A percentile compares a stretch with the other conserved stretches of the same genome.
phyloP scores from a whole-genome alignment of 305 asterid species.

The Fraxinus paxiana region DNA sequence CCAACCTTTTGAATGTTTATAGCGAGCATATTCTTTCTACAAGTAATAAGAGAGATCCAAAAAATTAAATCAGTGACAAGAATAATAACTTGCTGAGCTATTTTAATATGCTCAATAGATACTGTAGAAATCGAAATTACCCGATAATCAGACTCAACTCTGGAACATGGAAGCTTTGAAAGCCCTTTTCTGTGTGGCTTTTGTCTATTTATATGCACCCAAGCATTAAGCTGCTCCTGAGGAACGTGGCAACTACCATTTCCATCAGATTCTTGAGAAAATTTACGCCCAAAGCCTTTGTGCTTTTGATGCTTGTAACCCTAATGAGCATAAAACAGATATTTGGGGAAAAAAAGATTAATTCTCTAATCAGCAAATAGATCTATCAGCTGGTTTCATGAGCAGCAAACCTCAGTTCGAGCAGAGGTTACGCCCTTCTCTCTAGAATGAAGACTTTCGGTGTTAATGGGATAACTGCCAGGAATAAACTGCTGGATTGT shows the following conservation, averaged over 20 bases:
- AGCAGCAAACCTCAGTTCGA: slow-evolving; percentile 54
- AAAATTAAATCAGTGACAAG: slow-evolving; percentile 9
- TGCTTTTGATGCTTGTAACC: slow-evolving; percentile 55
- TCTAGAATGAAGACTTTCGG: slow-evolving; percentile 30
- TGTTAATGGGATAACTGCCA: slow-evolving; percentile 17
- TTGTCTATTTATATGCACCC: slow-evolving; percentile 54
- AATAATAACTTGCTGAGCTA: slow-evolving; percentile 13
- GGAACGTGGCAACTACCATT: slow-evolving; percentile 50
- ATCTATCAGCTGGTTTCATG: slow-evolving; percentile 16
- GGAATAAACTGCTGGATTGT: slow-evolving; percentile 18
- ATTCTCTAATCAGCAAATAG: slow-evolving; percentile 8
- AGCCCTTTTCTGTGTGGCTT: slow-evolving; percentile 37
- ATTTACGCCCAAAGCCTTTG: slow-evolving; percentile 38
- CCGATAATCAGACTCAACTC: slow-evolving; percentile 48
- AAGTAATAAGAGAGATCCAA: slow-evolving; percentile 17
- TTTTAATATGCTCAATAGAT: slow-evolving; percentile 4
- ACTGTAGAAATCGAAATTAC: slow-evolving; percentile 26
- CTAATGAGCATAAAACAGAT: slow-evolving; percentile 32
- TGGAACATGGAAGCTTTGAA: slow-evolving; percentile 34
- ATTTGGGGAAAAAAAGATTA: slow-evolving; percentile 6
- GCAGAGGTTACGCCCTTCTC: slow-evolving; percentile 43
- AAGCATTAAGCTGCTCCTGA: slow-evolving; percentile 69
- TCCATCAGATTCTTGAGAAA: slow-evolving; percentile 31
- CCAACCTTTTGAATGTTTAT: slow-evolving; percentile 60
- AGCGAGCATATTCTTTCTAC: slow-evolving; percentile 62